A percentile compares a stretch with the other conserved stretches of the same genome.
Evolutionary conservation across 495 filamentous ascomycete species (phyloP).

Genomic region (Penicillium crystallinum): DNA sequence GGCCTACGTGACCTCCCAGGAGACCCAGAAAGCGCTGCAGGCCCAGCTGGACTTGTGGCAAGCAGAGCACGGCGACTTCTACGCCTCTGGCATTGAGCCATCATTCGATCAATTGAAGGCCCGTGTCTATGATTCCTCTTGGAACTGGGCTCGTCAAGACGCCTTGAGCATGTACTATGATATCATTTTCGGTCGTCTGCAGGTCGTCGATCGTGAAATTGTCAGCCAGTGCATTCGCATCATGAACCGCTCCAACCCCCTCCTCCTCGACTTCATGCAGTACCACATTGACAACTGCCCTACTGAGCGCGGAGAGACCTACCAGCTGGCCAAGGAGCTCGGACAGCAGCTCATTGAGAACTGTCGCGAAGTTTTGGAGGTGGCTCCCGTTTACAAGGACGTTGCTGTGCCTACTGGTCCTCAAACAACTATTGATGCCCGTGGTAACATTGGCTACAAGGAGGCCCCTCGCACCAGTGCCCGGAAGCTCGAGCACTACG

Average conservation of each 20-base stretch:
- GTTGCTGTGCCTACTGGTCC: slow-evolving; percentile 89
- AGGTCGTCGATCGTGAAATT: slow-evolving; percentile 93
- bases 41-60: slow-evolving; percentile 93
- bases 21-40: slow-evolving; percentile 80
- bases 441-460: slow-evolving; percentile 83
- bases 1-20: slow-evolving; percentile 74
- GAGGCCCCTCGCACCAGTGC: slow-evolving; percentile 85
- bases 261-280: slow-evolving; percentile 97
- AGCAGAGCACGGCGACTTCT: slow-evolving; percentile 92
- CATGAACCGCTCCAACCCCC: slow-evolving; percentile 97
- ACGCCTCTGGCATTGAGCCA: slow-evolving; percentile 89
- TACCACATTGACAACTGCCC: slow-evolving; percentile 99
- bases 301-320: slow-evolving; percentile 93
- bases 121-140: slow-evolving; percentile 93
- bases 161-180: slow-evolving; percentile 98
- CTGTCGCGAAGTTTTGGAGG: slow-evolving; percentile 83
- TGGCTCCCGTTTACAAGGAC: slow-evolving; percentile 89
- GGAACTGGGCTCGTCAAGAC: slow-evolving; percentile 99
- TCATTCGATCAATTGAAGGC: slow-evolving; percentile 91
- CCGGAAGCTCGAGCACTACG: slow-evolving; percentile 97
- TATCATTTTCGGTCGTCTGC: slow-evolving; percentile 93
- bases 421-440: slow-evolving; percentile 80
- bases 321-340: slow-evolving; percentile 93
- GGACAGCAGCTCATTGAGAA: slow-evolving; percentile 94
- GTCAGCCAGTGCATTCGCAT: slow-evolving; percentile 97